phyloP scores from a whole-genome alignment of 2,329 filamentous ascomycete species.

The Dothiorella sarmentorum region DNA sequence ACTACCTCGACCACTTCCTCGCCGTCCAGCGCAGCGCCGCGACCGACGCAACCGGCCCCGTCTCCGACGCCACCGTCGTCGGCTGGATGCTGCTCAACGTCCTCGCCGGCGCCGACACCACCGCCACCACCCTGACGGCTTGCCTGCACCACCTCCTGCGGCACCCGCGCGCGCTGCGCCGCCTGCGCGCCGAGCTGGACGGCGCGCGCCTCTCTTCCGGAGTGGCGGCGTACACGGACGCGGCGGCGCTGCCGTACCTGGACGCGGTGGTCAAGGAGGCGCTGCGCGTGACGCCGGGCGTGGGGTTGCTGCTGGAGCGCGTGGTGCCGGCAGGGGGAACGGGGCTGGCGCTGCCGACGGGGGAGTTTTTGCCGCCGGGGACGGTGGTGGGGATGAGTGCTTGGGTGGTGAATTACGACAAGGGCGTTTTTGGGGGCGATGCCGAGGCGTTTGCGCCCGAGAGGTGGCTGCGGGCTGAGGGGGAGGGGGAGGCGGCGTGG shows the following conservation, averaged over 20 bases:
- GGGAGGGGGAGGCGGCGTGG: conserved; percentile 20
- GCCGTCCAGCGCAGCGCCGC: conserved; percentile 21
- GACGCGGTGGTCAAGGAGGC: conserved; percentile 38
- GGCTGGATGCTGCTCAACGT: conserved; percentile 34
- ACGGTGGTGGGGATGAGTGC: conserved; percentile 45
- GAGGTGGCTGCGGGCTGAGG: conserved; percentile 38
- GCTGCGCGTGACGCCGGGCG: conserved; percentile 36
- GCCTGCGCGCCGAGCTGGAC: conserved; percentile 33
- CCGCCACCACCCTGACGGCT: conserved; percentile 29
- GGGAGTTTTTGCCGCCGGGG: conserved; percentile 32
- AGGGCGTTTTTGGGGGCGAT: conserved; percentile 38
- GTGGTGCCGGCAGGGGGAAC: conserved; percentile 28
- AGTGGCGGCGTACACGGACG: conserved; percentile 29
- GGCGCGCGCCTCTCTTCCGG: conserved; percentile 27
- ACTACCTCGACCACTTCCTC: conserved; percentile 25
- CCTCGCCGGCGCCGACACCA: conserved; percentile 37
- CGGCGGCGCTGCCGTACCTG: conserved; percentile 30
- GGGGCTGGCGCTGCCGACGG: conserved; percentile 32
- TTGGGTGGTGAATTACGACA: conserved; percentile 43
- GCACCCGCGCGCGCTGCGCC: conserved; percentile 27
- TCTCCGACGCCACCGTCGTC: conserved; percentile 31
- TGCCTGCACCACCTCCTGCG: conserved; percentile 35
- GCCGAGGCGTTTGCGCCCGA: conserved; percentile 43
- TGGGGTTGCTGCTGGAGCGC: conserved; percentile 30
- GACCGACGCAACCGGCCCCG: conserved; percentile 21